Evolutionary conservation across 129 eudicot genomes (phyloP).

Genomic region (Ambrosia artemisiifolia): DNA sequence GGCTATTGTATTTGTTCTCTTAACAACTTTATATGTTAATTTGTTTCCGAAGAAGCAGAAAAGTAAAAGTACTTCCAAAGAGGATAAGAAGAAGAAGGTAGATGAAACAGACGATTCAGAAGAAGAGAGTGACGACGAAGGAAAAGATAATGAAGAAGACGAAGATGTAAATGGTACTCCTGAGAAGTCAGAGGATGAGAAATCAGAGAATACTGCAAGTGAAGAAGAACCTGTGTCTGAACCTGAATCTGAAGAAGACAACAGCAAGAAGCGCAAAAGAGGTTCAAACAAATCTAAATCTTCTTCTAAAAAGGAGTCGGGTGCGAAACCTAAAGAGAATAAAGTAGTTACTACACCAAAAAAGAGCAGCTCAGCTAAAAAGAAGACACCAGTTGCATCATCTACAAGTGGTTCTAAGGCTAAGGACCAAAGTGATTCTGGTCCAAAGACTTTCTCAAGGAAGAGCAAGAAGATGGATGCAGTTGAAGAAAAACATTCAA

Average conservation of each 20-base stretch:
- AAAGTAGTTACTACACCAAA: constrained; percentile 38
- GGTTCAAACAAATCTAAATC: constrained; percentile 40
- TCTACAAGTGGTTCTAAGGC: constrained; percentile 53
- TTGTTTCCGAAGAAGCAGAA: constrained; percentile 45
- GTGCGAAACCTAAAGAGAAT: constrained; percentile 51
- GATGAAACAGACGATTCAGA: constrained; percentile 52
- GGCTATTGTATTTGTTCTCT: neutral
- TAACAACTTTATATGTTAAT: neutral
- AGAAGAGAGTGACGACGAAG: constrained; percentile 49
- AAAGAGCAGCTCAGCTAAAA: constrained; percentile 46
- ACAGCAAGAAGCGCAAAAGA: constrained; percentile 42
- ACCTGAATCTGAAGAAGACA: constrained; percentile 56
- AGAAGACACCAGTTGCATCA: constrained; percentile 47
- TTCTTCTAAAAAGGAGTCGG: constrained; percentile 45
- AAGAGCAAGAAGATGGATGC: constrained; percentile 67
- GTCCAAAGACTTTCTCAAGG: constrained; percentile 60
- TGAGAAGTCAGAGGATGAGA: constrained; percentile 60
- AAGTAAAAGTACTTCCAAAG: constrained; percentile 40
- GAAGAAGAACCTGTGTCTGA: constrained; percentile 62
- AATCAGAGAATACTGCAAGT: constrained; percentile 51
- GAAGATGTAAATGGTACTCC: constrained; percentile 47
- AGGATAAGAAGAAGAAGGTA: constrained; percentile 38
- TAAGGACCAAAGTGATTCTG: constrained; percentile 29
- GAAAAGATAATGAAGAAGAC: constrained; percentile 35
- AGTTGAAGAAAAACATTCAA: constrained; percentile 49